phyloP scores from a whole-genome alignment of 768 basidiomycete species.

The Leccinum disarticulatum region DNA sequence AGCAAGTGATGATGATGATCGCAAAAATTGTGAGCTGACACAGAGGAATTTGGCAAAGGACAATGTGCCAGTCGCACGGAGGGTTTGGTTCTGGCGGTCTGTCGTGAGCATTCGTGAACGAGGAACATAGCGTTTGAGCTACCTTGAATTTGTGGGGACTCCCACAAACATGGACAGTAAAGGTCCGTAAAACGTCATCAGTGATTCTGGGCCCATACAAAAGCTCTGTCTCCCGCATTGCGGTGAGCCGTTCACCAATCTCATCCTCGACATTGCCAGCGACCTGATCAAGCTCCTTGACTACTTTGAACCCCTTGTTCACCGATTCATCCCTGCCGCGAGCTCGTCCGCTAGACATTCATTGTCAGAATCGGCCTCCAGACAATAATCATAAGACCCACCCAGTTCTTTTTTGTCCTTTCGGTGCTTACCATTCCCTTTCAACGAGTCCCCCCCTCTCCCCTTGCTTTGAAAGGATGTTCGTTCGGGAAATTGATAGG shows the following conservation, averaged over 20 bases:
- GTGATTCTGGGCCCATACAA: constrained; percentile 76
- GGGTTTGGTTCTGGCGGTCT: constrained; percentile 66
- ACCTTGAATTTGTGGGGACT: constrained; percentile 93
- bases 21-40: constrained; percentile 88
- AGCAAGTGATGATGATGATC: constrained; percentile 84
- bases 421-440: constrained; percentile 89
- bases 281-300: constrained; percentile 94
- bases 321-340: constrained; percentile 37
- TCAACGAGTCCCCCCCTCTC: constrained; percentile 58
- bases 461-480: constrained; percentile 6
- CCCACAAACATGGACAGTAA: constrained; percentile 90
- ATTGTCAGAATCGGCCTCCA: background rate
- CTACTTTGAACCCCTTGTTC: constrained; percentile 49
- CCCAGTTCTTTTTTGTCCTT: constrained; percentile 87
- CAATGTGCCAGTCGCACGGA: constrained; percentile 84
- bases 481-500: constrained; percentile 11
- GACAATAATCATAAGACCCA: constrained; percentile 33
- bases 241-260: constrained; percentile 88
- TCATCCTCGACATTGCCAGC: constrained; percentile 98
- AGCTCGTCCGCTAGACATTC: constrained; percentile 56
- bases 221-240: constrained; percentile 82
- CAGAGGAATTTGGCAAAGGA: constrained; percentile 96
- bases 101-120: constrained; percentile 7
- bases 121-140: background rate
- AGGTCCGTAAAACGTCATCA: constrained; percentile 84